Conservation (phyloP, 163 green algal species). For the Prototheca wickerhamii region DNA sequence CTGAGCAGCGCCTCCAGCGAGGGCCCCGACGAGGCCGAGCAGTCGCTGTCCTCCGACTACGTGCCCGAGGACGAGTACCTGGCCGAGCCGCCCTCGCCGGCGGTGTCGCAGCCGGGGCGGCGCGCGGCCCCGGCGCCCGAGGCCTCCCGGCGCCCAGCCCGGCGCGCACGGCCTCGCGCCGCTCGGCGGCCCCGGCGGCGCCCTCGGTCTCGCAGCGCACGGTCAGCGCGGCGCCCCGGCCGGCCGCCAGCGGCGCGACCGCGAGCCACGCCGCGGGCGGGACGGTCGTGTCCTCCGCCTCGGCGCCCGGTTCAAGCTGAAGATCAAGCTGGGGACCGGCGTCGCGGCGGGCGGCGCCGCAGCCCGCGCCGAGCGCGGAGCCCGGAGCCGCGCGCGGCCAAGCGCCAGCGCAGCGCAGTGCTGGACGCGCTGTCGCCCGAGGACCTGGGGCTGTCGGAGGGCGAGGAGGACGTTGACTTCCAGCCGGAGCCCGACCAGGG, state of each 20-base stretch:
- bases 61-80: neutral
- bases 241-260: neutral
- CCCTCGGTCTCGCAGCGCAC: neutral
- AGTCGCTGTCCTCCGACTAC: neutral
- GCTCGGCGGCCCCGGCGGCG: neutral
- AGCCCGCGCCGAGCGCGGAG: neutral
- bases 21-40: neutral
- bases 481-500: neutral
- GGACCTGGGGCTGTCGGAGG: neutral
- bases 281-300: no score
- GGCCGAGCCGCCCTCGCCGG: neutral
- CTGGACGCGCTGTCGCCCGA: neutral
- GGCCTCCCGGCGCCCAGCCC: neutral
- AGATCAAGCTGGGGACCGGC: slow-evolving; percentile 9
- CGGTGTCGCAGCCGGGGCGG: no score
- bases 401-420: neutral
- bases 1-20: neutral
- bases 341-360: neutral
- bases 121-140: no score
- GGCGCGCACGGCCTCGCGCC: neutral
- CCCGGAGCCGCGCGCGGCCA: neutral
- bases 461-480: neutral
- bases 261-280: neutral
- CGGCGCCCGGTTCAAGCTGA: slow-evolving; percentile 6
- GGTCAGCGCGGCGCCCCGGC: neutral